These are phyloP conservation scores for Tylopilus sp. DNA, from an alignment of 768 basidiomycete species.

Conservation along the genomic window DNA sequence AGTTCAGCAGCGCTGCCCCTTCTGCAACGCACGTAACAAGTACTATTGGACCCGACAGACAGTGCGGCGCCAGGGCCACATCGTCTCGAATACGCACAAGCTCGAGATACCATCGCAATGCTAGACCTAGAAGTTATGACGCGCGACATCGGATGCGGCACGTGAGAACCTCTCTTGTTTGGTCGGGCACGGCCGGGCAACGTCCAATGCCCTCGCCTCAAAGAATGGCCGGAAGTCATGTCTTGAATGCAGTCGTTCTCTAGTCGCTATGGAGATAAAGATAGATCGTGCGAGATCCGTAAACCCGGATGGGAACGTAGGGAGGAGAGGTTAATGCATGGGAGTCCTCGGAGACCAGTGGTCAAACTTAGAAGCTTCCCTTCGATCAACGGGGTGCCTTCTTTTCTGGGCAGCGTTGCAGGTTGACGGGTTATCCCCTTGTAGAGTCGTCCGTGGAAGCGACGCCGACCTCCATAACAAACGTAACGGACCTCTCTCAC, in stretches of 20 bases:
- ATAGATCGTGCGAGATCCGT: background rate
- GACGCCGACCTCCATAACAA: conserved; percentile 56
- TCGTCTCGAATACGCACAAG: background rate
- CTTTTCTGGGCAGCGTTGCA: background rate
- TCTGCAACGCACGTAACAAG: conserved; percentile 60
- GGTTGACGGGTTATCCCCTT: conserved; percentile 25
- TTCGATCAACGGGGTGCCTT: background rate
- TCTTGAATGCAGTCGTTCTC: background rate
- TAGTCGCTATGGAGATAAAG: background rate
- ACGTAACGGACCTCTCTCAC: too few species aligned
- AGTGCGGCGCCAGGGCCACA: background rate
- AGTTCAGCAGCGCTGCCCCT: conserved; percentile 41
- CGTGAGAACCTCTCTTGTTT: background rate
- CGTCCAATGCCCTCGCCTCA: background rate
- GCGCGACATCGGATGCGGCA: background rate
- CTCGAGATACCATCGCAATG: background rate
- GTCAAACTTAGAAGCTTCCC: background rate
- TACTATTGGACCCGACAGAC: background rate
- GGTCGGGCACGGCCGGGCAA: background rate
- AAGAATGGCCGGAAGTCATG: background rate
- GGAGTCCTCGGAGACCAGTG: background rate
- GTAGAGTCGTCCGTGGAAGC: conserved; percentile 69
- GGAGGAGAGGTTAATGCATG: background rate
- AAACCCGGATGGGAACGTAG: background rate
- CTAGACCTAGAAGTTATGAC: background rate